Evolutionary conservation across 495 filamentous ascomycete species (phyloP).

Genomic region (Talaromyces proteolyticus): DNA sequence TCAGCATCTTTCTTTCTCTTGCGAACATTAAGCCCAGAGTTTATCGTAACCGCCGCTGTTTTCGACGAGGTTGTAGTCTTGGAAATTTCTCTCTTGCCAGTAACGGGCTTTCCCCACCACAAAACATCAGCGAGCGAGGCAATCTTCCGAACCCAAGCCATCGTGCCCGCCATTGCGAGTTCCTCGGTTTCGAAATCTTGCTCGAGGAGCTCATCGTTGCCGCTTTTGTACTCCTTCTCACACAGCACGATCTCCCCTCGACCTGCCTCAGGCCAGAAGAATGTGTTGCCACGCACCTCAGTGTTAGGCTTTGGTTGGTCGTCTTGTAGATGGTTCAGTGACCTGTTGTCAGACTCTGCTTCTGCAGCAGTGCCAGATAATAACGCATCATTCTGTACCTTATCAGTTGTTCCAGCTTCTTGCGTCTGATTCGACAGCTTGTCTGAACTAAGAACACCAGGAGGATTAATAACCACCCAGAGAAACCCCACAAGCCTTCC

Average conservation of each 20-base stretch:
- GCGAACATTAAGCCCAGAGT: constrained; percentile 26
- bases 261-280: constrained; percentile 61
- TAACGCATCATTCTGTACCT: constrained; percentile 6
- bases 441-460: constrained; percentile 28
- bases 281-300: constrained; percentile 40
- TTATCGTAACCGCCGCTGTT: constrained; percentile 3
- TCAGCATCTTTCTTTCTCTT: constrained; percentile 38
- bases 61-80: neutral
- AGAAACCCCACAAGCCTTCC: constrained; percentile 89
- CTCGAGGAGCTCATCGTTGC: constrained; percentile 73
- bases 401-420: neutral
- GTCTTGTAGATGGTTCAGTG: constrained; percentile 42
- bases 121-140: constrained; percentile 44
- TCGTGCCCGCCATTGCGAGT: constrained; percentile 63
- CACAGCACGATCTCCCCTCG: constrained; percentile 65
- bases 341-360: constrained; percentile 8
- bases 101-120: constrained; percentile 49
- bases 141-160: constrained; percentile 64
- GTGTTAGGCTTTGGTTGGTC: constrained; percentile 29
- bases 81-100: constrained; percentile 31
- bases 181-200: constrained; percentile 74
- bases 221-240: constrained; percentile 67
- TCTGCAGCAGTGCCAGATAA: constrained; percentile 1
- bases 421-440: constrained; percentile 8
- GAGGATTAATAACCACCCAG: constrained; percentile 76